These are phyloP conservation scores for Hericium coralloides DNA, from an alignment of 768 basidiomycete species.

Conservation along the genomic window DNA sequence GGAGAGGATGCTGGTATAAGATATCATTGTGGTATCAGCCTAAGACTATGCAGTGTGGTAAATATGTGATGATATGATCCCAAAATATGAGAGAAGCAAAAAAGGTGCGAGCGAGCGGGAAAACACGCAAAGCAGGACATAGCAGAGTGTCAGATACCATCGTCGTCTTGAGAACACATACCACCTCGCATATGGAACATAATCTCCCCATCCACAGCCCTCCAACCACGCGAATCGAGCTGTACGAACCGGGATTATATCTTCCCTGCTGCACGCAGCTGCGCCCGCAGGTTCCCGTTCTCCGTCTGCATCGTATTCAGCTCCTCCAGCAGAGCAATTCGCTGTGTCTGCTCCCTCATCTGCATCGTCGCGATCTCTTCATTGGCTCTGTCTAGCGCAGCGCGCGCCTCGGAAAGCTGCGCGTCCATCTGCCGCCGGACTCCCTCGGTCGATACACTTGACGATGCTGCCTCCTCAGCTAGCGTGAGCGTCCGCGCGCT, in stretches of 20 bases:
- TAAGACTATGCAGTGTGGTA: not conserved
- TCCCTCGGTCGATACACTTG: slow-evolving; percentile 41
- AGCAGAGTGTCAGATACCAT: not conserved
- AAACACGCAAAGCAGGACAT: not conserved
- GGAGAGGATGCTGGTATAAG: not conserved
- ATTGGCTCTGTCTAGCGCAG: slow-evolving; percentile 34
- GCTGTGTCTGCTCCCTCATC: slow-evolving; percentile 68
- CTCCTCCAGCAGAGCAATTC: slow-evolving; percentile 81
- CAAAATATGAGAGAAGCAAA: not conserved
- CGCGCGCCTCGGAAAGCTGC: slow-evolving; percentile 46
- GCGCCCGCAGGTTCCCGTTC: slow-evolving; percentile 60
- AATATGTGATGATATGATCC: not conserved
- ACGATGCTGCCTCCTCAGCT: slow-evolving; percentile 54
- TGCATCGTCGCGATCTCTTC: slow-evolving; percentile 64
- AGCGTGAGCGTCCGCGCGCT: slow-evolving; percentile 64
- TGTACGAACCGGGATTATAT: slow-evolving; percentile 20
- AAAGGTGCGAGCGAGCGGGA: not conserved
- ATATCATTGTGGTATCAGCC: not conserved
- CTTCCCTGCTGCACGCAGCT: slow-evolving; percentile 51
- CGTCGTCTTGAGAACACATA: not conserved
- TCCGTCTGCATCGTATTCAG: slow-evolving; percentile 77
- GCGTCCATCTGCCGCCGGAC: slow-evolving; percentile 55
- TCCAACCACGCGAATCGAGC: not conserved
- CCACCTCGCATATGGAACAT: not conserved
- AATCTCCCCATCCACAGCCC: not conserved